Percentiles rank a stretch among this genome's conserved stretches.
These are phyloP conservation scores for thale cress (Arabidopsis thaliana) DNA, from an alignment of 345 rosid species.

Conservation along the genomic window TAIR10.1 NC_003076.8:20325001-20325500, in stretches of 20 bases:
- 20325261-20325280: conserved; percentile 7
- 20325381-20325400: conserved; percentile 94
- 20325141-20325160: conserved; percentile 59
- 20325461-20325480: conserved; percentile 14
- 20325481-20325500: conserved; percentile 13
- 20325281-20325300: not conserved
- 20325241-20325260: conserved; percentile 91
- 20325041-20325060: conserved; percentile 44
- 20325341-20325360: conserved; percentile 59
- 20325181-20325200: conserved; percentile 83
- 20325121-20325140: conserved; percentile 79
- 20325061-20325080: conserved; percentile 96
- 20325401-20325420: conserved; percentile 93
- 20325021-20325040: conserved; percentile 16
- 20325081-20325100: conserved; percentile 86
- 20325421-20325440: conserved; percentile 63
- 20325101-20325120: conserved; percentile 85
- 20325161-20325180: conserved; percentile 79
- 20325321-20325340: not conserved
- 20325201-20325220: conserved; percentile 95
- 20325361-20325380: conserved; percentile 97
- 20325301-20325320: not conserved
- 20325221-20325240: conserved; percentile 89
- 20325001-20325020: conserved; percentile 15
- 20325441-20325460: conserved; percentile 59